Percentiles rank a stretch among this genome's conserved stretches.
phyloP scores from a whole-genome alignment of 768 basidiomycete genomes.

The Termitomyces heimii region DNA sequence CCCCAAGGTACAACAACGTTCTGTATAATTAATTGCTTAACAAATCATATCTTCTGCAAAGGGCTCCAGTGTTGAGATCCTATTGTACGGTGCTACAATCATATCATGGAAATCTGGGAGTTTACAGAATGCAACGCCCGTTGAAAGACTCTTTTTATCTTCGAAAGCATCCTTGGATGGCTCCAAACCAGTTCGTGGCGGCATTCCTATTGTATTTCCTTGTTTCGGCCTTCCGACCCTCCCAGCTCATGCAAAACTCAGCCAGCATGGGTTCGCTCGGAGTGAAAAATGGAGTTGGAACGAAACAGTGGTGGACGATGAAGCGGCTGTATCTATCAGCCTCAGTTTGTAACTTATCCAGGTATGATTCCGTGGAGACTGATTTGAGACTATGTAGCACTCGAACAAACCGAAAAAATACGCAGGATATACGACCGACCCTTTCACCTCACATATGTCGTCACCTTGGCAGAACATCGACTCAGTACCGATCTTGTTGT shows the following conservation, averaged over 20 bases:
- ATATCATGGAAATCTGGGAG: constrained; percentile 75
- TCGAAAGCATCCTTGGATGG: constrained; percentile 76
- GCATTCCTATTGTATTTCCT: constrained; percentile 67
- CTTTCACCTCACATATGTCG: constrained; percentile 76
- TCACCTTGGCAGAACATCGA: constrained; percentile 69
- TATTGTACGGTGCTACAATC: constrained; percentile 82
- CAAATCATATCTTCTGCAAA: constrained; percentile 19
- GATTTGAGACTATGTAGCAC: constrained; percentile 32
- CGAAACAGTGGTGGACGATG: constrained; percentile 58
- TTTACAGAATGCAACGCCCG: constrained; percentile 23
- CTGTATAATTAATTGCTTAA: neutral
- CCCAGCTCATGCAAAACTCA: constrained; percentile 60
- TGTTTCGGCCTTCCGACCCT: constrained; percentile 86
- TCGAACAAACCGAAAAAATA: constrained; percentile 60
- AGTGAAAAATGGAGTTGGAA: constrained; percentile 70
- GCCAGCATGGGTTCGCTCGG: constrained; percentile 92
- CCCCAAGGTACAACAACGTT: constrained; percentile 42
- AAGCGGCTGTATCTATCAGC: constrained; percentile 66
- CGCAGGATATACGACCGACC: constrained; percentile 48
- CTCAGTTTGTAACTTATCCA: constrained; percentile 48
- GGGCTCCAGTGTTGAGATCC: constrained; percentile 62
- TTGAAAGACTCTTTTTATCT: constrained; percentile 79
- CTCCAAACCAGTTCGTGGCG: constrained; percentile 61
- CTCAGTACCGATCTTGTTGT: constrained; percentile 81
- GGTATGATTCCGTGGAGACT: neutral